A percentile compares a stretch with the other conserved stretches of the same genome.
Evolutionary conservation across 2,329 filamentous ascomycete species (phyloP).

Genomic region (Colletotrichum sp.): DNA sequence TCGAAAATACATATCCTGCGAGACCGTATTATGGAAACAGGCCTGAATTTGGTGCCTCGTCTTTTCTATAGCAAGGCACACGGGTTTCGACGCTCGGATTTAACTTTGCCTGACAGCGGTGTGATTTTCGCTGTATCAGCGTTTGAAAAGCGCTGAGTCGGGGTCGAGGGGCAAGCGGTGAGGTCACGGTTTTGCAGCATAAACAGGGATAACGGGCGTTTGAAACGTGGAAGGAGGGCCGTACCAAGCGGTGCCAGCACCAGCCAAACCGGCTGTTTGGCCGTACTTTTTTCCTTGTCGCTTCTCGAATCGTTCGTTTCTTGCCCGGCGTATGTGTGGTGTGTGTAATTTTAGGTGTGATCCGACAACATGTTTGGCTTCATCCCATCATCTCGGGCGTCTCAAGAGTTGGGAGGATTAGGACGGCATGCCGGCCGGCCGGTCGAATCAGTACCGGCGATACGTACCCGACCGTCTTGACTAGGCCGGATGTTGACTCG

Average conservation of each 20-base stretch:
- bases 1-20: background rate
- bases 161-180: background rate
- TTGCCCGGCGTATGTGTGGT: background rate
- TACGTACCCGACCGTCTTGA: background rate
- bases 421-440: background rate
- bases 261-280: background rate
- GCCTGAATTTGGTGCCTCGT: background rate
- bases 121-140: background rate
- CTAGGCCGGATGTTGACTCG: background rate
- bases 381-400: background rate
- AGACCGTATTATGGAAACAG: background rate
- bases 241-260: background rate
- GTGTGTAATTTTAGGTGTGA: background rate
- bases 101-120: background rate
- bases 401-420: background rate
- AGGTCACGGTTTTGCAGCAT: background rate
- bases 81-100: background rate
- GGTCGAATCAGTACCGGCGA: background rate
- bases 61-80: background rate
- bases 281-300: background rate
- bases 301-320: background rate
- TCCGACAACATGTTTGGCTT: constrained; percentile 1
- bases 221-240: background rate
- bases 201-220: background rate
- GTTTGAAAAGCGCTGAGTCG: background rate